Percentiles rank a stretch among this genome's conserved stretches.
Conservation (phyloP, 1,139 yeast species). For the Hanseniaspora uvarum region DNA sequence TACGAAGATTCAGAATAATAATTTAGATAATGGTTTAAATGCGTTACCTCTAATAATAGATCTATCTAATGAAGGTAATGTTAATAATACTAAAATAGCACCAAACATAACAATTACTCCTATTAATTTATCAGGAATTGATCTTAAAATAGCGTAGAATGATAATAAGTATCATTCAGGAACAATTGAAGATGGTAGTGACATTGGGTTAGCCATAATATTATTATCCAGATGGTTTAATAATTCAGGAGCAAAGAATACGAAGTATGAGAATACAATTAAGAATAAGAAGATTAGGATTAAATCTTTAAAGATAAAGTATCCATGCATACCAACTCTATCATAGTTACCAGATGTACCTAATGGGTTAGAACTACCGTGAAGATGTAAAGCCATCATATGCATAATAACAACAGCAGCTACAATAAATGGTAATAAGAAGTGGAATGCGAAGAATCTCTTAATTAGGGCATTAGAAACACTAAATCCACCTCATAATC, state of each 20-base stretch:
- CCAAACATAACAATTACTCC: conserved; percentile 15
- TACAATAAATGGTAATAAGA: conserved; percentile 22
- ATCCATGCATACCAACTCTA: conserved; percentile 23
- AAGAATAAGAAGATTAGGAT: conserved; percentile 23
- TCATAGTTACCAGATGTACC: conserved; percentile 22
- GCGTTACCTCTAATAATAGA: conserved; percentile 17
- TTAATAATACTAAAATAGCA: conserved; percentile 15
- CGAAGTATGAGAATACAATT: conserved; percentile 22
- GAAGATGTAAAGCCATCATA: conserved; percentile 22
- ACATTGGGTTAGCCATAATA: conserved; percentile 15
- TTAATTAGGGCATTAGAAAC: conserved; percentile 10
- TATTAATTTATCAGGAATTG: conserved; percentile 7
- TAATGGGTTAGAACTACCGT: conserved; percentile 23
- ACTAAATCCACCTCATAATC: conserved; percentile 15
- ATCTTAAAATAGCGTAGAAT: conserved; percentile 7
- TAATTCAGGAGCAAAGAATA: conserved; percentile 22
- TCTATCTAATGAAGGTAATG: conserved; percentile 11
- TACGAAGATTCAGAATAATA: conserved; percentile 20
- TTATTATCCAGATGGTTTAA: conserved; percentile 20
- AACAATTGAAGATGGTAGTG: conserved; percentile 12
- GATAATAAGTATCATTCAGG: conserved; percentile 15
- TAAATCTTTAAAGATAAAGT: conserved; percentile 23
- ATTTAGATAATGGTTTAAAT: conserved; percentile 20
- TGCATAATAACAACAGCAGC: conserved; percentile 20
- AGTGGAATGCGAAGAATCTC: conserved; percentile 20